phyloP scores from a whole-genome alignment of 805 yeast species.

The Nakazawaea populi region DNA sequence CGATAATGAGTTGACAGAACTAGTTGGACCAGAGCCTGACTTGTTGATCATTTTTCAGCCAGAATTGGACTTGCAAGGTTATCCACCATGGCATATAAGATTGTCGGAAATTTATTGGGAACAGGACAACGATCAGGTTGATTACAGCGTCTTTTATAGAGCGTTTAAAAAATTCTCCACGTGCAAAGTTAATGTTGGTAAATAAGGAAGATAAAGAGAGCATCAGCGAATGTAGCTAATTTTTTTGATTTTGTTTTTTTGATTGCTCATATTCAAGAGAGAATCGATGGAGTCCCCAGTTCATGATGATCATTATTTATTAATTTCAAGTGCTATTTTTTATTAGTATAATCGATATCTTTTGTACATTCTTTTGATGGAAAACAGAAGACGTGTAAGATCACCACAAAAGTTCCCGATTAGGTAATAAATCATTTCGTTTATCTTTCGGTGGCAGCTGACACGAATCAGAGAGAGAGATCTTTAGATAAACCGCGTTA shows the following conservation, averaged over 20 bases:
- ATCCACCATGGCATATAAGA: slow-evolving; percentile 97
- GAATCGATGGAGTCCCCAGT: too few relatives aligned
- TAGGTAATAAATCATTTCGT: background rate
- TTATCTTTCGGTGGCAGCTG: background rate
- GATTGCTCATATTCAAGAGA: background rate
- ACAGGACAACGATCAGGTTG: slow-evolving; percentile 74
- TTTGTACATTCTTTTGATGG: too few relatives aligned
- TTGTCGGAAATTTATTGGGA: slow-evolving; percentile 89
- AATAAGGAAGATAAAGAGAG: slow-evolving; percentile 28
- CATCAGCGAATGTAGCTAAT: background rate
- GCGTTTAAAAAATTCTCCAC: slow-evolving; percentile 71
- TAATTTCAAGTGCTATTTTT: background rate
- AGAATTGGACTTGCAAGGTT: slow-evolving; percentile 83
- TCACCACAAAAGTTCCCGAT: background rate
- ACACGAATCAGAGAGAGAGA: background rate
- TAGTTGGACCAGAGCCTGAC: slow-evolving; percentile 93
- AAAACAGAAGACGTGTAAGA: background rate
- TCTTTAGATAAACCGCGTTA: too few relatives aligned
- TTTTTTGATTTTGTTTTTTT: background rate
- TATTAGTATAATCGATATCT: background rate
- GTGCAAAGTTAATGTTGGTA: slow-evolving; percentile 87
- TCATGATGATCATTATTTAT: too few relatives aligned
- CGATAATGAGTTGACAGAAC: slow-evolving; percentile 64
- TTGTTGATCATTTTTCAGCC: slow-evolving; percentile 81
- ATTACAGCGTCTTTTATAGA: slow-evolving; percentile 76